Evolutionary conservation across 2,329 filamentous ascomycete genomes (phyloP), one percentile per base, ranked within the genome.

Genomic region (Verruconis gallopava): DNA sequence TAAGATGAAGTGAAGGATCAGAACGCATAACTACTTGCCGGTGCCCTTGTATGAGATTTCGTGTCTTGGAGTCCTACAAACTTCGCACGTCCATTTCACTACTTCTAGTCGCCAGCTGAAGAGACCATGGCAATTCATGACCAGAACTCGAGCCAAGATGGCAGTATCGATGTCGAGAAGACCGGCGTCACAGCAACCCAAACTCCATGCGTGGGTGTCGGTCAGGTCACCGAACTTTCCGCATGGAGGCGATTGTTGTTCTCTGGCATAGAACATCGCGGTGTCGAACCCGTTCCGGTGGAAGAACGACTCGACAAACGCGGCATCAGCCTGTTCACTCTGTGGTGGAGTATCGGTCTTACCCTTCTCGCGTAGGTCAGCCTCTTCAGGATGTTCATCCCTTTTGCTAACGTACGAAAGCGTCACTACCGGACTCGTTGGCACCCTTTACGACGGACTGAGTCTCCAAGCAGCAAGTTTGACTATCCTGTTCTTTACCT

Each of bases 381-480:
- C n/a, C n/a, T n/a, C n/a, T n/a, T n/a, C n/a, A n/a, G n/a, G 21
- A 52, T 69, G 9, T 15, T 22, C 17, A 13, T 59, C 60, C 4
- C 25, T 19, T 15, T 18, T 40, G 30, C 38, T 37, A 15, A 40
- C 17, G 4, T 19, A 20, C 11, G 17, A 21, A 20, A 57, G 73
- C 2, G 71, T 80, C 44, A 73, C 74, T 0, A 78, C 77, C 50
- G 77, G 77, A 45, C 73, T 79, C 67, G 64, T 77, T 1, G 75
- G 74, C 1, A 74, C 74, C 3, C 55, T 68, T 32, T 58, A 62
- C 11, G 75, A 70, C 43, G 71, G 70, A 2, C 61, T 79, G 13
- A 65, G 65, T 38, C 60, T 81, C 14, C 64, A 73, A 35, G 70
- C 77, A 47, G 66, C 68, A 13, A 56, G 72, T 1, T 61, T 80